Evolutionary conservation across 2,329 filamentous ascomycete species (phyloP).

Genomic region (Cryoendolithus antarcticus): DNA sequence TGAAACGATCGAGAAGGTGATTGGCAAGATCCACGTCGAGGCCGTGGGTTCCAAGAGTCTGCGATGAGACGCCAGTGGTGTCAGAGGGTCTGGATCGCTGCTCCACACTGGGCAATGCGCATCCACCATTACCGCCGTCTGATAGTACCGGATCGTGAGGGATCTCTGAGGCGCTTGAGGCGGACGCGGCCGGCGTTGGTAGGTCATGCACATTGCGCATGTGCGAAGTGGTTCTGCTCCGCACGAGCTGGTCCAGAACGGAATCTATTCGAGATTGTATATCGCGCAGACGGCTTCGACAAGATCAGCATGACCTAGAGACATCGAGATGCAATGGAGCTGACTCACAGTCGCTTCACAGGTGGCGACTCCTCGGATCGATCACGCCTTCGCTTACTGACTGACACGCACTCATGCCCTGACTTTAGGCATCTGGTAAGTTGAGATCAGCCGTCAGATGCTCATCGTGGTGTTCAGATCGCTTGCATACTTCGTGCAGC

Average conservation of each 20-base stretch:
- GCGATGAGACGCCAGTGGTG: no score
- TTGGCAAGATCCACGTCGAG: not conserved
- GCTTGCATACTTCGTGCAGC: conserved; percentile 1
- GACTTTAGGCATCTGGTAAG: not conserved
- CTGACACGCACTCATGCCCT: not conserved
- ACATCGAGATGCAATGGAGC: no score
- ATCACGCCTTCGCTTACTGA: not conserved
- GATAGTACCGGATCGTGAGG: not conserved
- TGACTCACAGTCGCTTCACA: not conserved
- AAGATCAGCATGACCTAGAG: not conserved
- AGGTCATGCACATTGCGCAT: not conserved
- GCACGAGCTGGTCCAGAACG: not conserved
- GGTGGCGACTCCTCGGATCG: not conserved
- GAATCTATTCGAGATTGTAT: not conserved
- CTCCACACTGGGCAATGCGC: not conserved
- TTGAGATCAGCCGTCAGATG: not conserved
- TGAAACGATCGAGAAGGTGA: not conserved
- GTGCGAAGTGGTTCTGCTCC: not conserved
- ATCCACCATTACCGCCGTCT: no score
- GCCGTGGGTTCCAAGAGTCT: not conserved
- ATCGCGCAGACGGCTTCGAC: not conserved
- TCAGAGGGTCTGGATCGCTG: not conserved
- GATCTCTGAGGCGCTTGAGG: not conserved
- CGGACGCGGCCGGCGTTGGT: not conserved
- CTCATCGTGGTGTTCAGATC: not conserved